Base-by-base conservation (phyloP, 768 basidiomycete species). In the Lactarius deliciosus region DNA sequence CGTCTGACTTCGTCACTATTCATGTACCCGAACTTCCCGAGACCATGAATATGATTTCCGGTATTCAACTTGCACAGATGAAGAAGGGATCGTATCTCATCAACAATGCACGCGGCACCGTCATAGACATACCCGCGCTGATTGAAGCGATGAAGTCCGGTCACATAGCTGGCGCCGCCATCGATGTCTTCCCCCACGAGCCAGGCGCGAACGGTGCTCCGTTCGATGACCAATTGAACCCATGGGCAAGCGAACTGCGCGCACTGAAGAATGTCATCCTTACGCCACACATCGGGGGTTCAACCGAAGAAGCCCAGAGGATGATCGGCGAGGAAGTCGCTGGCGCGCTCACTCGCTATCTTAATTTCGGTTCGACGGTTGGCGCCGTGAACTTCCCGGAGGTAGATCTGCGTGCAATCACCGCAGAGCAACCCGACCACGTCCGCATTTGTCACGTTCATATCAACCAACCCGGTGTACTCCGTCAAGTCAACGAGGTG, bases 341-440 rank as follows among this genome's bases (percentile, higher is more conserved):
- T 5, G 83, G 85, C 40, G 87, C 95, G 3, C 80, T 99, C 53
- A 81, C 84, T 28, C 89, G 95, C 63, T 99, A 98, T 79, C 87
- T 98, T 76, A 90, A 89, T 78, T 94, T 89, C 74, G 97, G 97
- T 60, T 89, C 94, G 30, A 92, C 93, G 3, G 68, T 94, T 64
- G 94, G 95, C 57, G 89, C 94, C 3, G 97, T 98, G 82, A 98
- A 98, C 81, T 98, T 99, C 87, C 96, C 97, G 58, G 96, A 98
- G 79, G 96, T 99, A 73, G 94, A 96, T 79, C 82, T 99, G 47
- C 91, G 96, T 66, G 88, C 94, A 61, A 96, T 98, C 76, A 86
- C 89, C 11, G 85, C 87, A 2, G 92, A 94, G 70, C 90, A 95
- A 74, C 85, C 84, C 59, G 83, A 83, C 69, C 83, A 90, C 74